Evolutionary conservation across 75 land plant genomes (phyloP).

Genomic region (Cryptomeria japonica): DNA sequence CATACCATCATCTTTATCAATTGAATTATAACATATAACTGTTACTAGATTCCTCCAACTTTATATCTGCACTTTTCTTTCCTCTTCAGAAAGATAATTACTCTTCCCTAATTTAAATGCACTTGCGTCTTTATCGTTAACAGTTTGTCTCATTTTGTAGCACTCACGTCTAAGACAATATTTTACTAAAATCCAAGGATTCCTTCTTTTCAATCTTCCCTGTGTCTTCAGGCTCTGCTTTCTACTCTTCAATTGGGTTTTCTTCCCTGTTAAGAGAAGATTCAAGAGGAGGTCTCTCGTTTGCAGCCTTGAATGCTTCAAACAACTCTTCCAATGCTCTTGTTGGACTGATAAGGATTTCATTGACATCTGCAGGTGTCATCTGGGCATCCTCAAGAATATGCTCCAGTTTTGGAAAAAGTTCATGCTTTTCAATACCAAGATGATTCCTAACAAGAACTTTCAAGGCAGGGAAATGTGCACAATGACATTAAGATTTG

Average conservation of each 20-base stretch:
- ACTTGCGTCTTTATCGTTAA: no score
- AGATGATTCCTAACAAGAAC: conserved; percentile 68
- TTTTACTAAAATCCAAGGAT: not conserved
- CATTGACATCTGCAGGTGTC: conserved; percentile 82
- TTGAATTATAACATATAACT: no score
- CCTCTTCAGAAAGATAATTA: no score
- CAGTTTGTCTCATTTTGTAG: no score
- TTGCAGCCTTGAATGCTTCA: conserved; percentile 41
- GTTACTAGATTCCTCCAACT: no score
- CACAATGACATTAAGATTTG: conserved; percentile 85
- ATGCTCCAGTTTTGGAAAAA: conserved; percentile 26
- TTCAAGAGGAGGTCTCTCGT: conserved; percentile 13
- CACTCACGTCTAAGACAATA: not conserved
- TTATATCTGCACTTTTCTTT: no score
- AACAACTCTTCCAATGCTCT: conserved; percentile 55
- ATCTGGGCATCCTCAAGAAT: conserved; percentile 52
- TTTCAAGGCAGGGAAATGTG: conserved; percentile 58
- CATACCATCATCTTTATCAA: no score
- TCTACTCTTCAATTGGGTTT: conserved; percentile 21
- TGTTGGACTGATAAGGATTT: conserved; percentile 38
- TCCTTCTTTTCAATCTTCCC: not conserved
- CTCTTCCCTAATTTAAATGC: no score
- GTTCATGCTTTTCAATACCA: conserved; percentile 23
- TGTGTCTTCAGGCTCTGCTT: conserved; percentile 49
- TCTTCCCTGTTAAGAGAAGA: conserved; percentile 3